phyloP scores from a whole-genome alignment of 2,329 filamentous ascomycete genomes.

The Talaromyces amestolkiae region DNA sequence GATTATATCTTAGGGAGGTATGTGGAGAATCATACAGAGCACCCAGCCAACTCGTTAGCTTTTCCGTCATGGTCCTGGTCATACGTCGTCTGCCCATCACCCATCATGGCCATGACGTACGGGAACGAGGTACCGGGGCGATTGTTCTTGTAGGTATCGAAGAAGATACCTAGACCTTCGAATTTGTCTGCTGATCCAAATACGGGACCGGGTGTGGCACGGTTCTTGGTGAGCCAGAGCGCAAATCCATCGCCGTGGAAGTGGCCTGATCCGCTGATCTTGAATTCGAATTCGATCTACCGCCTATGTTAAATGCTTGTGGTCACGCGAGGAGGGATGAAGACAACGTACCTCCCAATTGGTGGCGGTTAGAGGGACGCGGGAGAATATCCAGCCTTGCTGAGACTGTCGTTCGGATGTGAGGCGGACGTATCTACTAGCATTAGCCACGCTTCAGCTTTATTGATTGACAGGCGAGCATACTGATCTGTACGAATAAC shows the following conservation, averaged over 20 bases:
- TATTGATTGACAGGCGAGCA: neutral
- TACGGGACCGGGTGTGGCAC: constrained; percentile 73
- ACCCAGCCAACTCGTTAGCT: constrained; percentile 85
- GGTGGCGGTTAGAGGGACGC: constrained; percentile 90
- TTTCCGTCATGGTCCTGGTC: constrained; percentile 95
- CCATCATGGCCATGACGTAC: constrained; percentile 97
- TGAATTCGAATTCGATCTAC: constrained; percentile 88
- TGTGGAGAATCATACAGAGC: constrained; percentile 60
- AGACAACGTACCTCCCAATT: constrained; percentile 74
- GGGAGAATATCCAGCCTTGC: constrained; percentile 88
- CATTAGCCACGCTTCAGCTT: neutral
- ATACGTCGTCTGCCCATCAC: constrained; percentile 83
- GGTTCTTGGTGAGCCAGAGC: constrained; percentile 96
- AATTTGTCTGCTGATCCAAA: constrained; percentile 88
- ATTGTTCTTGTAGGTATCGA: constrained; percentile 99
- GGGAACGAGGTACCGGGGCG: constrained; percentile 92
- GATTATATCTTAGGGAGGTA: neutral
- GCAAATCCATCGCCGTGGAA: constrained; percentile 96
- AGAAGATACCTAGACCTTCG: constrained; percentile 89
- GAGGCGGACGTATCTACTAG: constrained; percentile 80
- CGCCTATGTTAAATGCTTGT: neutral
- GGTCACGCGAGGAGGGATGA: neutral
- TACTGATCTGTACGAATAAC: constrained; percentile 70
- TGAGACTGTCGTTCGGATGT: constrained; percentile 88
- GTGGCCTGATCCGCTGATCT: constrained; percentile 82